Base-by-base conservation (phyloP, 106 monocot species). In the Vanilla planifolia region DNA sequence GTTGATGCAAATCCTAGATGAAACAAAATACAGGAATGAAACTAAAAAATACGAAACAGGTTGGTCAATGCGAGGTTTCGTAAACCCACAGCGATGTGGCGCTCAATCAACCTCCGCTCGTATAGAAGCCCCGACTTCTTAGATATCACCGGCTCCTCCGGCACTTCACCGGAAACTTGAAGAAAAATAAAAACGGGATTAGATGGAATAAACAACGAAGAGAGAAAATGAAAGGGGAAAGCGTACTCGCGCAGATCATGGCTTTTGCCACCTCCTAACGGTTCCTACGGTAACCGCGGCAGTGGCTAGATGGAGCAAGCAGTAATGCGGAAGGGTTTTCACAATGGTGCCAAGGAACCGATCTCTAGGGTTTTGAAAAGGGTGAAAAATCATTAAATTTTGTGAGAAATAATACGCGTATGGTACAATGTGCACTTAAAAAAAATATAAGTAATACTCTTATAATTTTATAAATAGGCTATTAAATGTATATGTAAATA, bases 91-190 rank as follows among this genome's bases (percentile, higher is more conserved):
- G 63, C 64, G 26, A 95, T 79, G 64, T 76, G 79, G 44, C 74
- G 86, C 74, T 92, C 92, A 36, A 92, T 57, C 57, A 57, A 28
- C 20, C 57, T 57, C 15, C 60, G 46, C 26, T 69, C 69, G 29
- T 60, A 69, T 0, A 69, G 48, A 35, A 69, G 69, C 60, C 69
- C 69, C 17, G 69, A 69, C 24, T 69, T 69, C 60, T 61, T 95
- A 22, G 79, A 90, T 43, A 95, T 58, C n/a, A 95, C 86, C 45
- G 95, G 89, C 30, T 95, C 95, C 70, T 90, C 89, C 68, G 95
- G 86, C 62, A 77, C 86, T 63, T 95, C 90, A 61, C 83, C 86
- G 65, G 95, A 95, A 29, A 95, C 95, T 95, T 29, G 37, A 16
- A 40, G 35, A 19, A 20, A 45, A 41, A 33, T 27, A 23, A 45